phyloP scores from a whole-genome alignment of 1,139 yeast genomes.

The Suhomyces coccinellae region DNA sequence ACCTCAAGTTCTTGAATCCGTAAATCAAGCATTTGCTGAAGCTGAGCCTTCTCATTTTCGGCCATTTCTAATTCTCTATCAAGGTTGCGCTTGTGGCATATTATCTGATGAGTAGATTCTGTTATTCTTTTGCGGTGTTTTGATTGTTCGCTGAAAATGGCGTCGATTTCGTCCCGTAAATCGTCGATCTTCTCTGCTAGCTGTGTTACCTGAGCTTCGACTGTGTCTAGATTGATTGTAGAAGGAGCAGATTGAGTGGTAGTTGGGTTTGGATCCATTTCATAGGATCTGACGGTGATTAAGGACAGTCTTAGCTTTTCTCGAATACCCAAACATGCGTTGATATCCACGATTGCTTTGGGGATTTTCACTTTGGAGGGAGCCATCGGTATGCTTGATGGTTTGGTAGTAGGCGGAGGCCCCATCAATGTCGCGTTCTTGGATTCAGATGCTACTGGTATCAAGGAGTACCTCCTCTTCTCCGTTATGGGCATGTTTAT shows the following conservation, averaged over 20 bases:
- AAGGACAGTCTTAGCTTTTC: slow-evolving; percentile 7
- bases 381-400: slow-evolving; percentile 9
- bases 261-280: not conserved
- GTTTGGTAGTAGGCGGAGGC: not conserved
- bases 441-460: not conserved
- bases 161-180: slow-evolving; percentile 15
- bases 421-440: not conserved
- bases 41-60: slow-evolving; percentile 12
- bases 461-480: slow-evolving; percentile 6
- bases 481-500: slow-evolving; percentile 2
- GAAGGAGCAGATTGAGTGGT: not conserved
- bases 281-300: not conserved
- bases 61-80: slow-evolving; percentile 14
- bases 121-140: slow-evolving; percentile 11
- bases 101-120: slow-evolving; percentile 11
- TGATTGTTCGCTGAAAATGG: slow-evolving; percentile 14
- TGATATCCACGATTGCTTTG: slow-evolving; percentile 10
- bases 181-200: slow-evolving; percentile 12
- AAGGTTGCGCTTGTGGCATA: slow-evolving; percentile 10
- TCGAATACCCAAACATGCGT: slow-evolving; percentile 13
- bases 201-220: slow-evolving; percentile 6
- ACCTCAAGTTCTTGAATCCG: slow-evolving; percentile 16
- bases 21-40: slow-evolving; percentile 16
- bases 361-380: slow-evolving; percentile 2
- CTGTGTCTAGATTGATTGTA: slow-evolving; percentile 1